Evolutionary conservation across 148 eudicot genomes (phyloP).

Genomic region (Heliosperma pusillum): DNA sequence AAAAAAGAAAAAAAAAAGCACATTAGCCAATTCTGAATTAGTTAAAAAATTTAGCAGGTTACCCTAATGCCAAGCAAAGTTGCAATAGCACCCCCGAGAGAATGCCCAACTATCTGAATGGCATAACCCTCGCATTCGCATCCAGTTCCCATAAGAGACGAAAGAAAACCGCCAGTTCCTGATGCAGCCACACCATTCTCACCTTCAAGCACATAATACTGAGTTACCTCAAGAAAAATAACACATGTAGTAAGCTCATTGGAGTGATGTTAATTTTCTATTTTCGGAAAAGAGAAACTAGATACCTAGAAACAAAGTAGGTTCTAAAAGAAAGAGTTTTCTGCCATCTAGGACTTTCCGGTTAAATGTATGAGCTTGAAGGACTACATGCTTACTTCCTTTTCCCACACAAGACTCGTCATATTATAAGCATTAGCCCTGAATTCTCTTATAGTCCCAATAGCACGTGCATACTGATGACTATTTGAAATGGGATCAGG

Average conservation of each 20-base stretch:
- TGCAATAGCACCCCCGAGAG: constrained; percentile 84
- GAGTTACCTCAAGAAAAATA: not conserved
- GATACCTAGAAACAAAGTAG: not conserved
- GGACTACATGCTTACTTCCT: no score
- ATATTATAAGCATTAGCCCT: no score
- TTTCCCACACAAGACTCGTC: no score
- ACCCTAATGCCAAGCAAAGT: constrained; percentile 68
- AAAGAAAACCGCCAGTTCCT: constrained; percentile 57
- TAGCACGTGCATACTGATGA: no score
- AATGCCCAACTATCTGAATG: constrained; percentile 71
- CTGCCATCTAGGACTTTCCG: not conserved
- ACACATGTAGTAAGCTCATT: not conserved
- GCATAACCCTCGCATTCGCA: constrained; percentile 73
- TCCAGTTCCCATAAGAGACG: constrained; percentile 62
- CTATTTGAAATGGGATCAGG: no score
- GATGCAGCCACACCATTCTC: constrained; percentile 31
- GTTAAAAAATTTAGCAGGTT: constrained; percentile 16
- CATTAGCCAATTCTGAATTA: not conserved
- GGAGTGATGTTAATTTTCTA: not conserved
- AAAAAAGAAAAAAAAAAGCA: constrained; percentile 3
- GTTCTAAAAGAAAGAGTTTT: not conserved
- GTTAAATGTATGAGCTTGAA: no score
- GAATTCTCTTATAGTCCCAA: no score
- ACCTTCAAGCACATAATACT: constrained; percentile 16
- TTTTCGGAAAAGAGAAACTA: not conserved